These are phyloP conservation scores for Patellaria atrata DNA, from an alignment of 495 filamentous ascomycete species.

Conservation along the genomic window DNA sequence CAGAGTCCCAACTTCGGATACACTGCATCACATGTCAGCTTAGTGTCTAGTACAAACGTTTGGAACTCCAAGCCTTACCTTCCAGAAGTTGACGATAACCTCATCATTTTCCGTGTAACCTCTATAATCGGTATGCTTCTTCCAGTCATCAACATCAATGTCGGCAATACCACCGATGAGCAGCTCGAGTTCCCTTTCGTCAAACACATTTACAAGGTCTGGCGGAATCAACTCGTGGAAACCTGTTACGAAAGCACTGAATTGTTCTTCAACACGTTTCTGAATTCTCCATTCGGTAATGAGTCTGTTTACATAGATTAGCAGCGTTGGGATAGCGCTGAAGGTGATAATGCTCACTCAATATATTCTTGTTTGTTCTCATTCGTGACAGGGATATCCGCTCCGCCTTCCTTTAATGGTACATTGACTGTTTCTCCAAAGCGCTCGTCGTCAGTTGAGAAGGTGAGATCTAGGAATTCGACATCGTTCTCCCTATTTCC, in stretches of 20 bases:
- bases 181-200: constrained; percentile 91
- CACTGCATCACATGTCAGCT: constrained; percentile 29
- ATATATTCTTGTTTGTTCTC: constrained; percentile 47
- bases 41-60: not conserved
- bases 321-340: not conserved
- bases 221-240: constrained; percentile 96
- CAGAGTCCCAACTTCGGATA: constrained; percentile 89
- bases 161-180: constrained; percentile 98
- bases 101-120: constrained; percentile 98
- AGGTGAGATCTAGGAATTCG: constrained; percentile 82
- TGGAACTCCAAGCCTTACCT: constrained; percentile 42
- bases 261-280: constrained; percentile 94
- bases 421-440: constrained; percentile 88
- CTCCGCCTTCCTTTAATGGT: constrained; percentile 80
- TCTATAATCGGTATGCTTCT: constrained; percentile 99
- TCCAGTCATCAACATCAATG: constrained; percentile 99
- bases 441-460: constrained; percentile 91
- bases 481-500: constrained; percentile 89
- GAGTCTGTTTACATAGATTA: constrained; percentile 37
- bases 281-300: constrained; percentile 99
- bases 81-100: constrained; percentile 97
- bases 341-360: constrained; percentile 19
- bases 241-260: constrained; percentile 91
- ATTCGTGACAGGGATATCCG: constrained; percentile 89
- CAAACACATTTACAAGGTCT: constrained; percentile 96